Evolutionary conservation across 495 filamentous ascomycete species (phyloP).

Genomic region (Corynascus novoguineensis): DNA sequence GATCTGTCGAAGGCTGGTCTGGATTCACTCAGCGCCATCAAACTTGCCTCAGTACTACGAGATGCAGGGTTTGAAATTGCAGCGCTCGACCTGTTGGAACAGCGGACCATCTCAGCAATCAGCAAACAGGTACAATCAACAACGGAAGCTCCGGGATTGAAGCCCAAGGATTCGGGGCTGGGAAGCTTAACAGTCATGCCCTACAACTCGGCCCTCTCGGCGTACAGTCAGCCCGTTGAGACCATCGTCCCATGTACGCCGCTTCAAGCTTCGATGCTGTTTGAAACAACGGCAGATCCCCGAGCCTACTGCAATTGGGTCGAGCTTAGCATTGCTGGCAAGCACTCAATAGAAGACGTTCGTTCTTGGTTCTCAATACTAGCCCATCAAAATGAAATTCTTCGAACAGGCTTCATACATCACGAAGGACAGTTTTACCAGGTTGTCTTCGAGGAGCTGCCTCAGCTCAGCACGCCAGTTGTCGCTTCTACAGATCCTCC

Average conservation of each 20-base stretch:
- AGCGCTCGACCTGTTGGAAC: constrained; percentile 53
- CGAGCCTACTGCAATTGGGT: constrained; percentile 71
- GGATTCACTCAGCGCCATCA: constrained; percentile 69
- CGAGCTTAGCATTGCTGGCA: constrained; percentile 47
- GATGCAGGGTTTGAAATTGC: constrained; percentile 44
- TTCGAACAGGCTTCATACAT: constrained; percentile 64
- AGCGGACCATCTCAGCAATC: constrained; percentile 35
- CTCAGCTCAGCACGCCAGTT: constrained; percentile 35
- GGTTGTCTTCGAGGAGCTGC: constrained; percentile 53
- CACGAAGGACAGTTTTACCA: constrained; percentile 51
- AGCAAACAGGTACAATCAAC: neutral
- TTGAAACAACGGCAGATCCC: constrained; percentile 52
- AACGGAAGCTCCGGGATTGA: neutral
- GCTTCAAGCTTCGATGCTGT: constrained; percentile 71
- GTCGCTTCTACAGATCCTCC: constrained; percentile 20
- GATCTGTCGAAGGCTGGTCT: constrained; percentile 53
- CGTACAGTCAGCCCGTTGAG: constrained; percentile 35
- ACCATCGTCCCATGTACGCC: constrained; percentile 58
- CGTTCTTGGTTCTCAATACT: constrained; percentile 43
- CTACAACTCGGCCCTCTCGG: constrained; percentile 5
- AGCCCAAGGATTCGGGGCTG: neutral
- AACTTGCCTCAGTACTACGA: constrained; percentile 55
- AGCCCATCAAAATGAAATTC: constrained; percentile 53
- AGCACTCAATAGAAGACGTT: constrained; percentile 29
- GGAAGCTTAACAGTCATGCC: neutral